A percentile compares a stretch with the other conserved stretches of the same genome.
Evolutionary conservation across 2,329 filamentous ascomycete species (phyloP).

Genomic region (Corynespora cassiicola): DNA sequence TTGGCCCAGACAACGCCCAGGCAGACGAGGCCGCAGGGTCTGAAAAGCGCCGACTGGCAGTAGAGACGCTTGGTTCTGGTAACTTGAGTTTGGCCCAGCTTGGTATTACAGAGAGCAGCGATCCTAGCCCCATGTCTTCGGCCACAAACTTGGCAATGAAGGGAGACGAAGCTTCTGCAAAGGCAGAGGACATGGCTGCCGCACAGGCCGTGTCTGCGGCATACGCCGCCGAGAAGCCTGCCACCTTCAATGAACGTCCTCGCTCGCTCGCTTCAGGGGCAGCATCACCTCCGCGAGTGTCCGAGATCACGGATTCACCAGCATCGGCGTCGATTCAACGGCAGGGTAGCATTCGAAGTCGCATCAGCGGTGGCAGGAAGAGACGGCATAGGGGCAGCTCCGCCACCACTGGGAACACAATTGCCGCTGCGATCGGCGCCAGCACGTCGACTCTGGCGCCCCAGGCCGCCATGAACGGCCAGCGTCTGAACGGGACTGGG

Average conservation of each 20-base stretch:
- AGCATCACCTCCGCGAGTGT: conserved; percentile 65
- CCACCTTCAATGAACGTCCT: conserved; percentile 42
- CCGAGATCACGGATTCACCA: conserved; percentile 69
- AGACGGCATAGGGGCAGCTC: conserved; percentile 86
- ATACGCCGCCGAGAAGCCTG: conserved; percentile 56
- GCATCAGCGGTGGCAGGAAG: conserved; percentile 58
- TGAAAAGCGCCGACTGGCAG: conserved; percentile 68
- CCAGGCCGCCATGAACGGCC: conserved; percentile 65
- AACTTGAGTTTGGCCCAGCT: conserved; percentile 89
- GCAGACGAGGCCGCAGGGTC: conserved; percentile 21
- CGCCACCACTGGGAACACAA: conserved; percentile 66
- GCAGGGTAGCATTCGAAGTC: conserved; percentile 59
- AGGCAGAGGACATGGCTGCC: conserved; percentile 64
- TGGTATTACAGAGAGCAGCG: conserved; percentile 72
- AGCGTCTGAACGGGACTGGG: conserved; percentile 89
- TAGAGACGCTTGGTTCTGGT: conserved; percentile 88
- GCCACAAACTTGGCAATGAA: conserved; percentile 61
- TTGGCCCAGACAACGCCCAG: conserved; percentile 39
- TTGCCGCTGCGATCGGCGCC: conserved; percentile 75
- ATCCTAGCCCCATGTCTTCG: conserved; percentile 64
- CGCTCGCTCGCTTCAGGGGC: conserved; percentile 45
- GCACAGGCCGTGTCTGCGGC: conserved; percentile 67
- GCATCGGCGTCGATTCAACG: conserved; percentile 58
- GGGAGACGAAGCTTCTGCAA: conserved; percentile 61
- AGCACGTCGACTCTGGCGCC: conserved; percentile 73